Percentiles rank a stretch among this genome's conserved stretches.
phyloP scores from a whole-genome alignment of 2,329 filamentous ascomycete species.

The Penicillium corylophilum region DNA sequence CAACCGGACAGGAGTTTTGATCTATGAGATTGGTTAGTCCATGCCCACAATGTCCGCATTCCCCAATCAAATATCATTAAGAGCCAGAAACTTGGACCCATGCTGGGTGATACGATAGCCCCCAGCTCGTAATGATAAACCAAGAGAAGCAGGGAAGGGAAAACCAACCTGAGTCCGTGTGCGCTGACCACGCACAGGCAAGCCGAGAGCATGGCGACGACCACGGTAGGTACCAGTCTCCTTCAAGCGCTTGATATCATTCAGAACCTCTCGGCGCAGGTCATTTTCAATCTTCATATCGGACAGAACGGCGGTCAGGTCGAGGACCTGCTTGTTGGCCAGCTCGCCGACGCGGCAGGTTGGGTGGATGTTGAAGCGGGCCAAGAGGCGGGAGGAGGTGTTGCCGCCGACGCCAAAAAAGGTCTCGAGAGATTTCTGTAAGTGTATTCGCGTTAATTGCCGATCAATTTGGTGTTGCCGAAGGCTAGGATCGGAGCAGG shows the following conservation, averaged over 20 bases:
- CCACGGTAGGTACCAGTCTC: slow-evolving; percentile 91
- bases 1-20: slow-evolving; percentile 58
- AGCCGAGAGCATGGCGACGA: slow-evolving; percentile 83
- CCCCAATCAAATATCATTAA: background rate
- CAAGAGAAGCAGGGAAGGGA: background rate
- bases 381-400: slow-evolving; percentile 72
- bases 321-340: slow-evolving; percentile 71
- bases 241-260: slow-evolving; percentile 81
- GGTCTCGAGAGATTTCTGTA: slow-evolving; percentile 62
- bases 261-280: slow-evolving; percentile 69
- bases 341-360: slow-evolving; percentile 75
- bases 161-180: slow-evolving; percentile 70
- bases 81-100: background rate
- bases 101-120: background rate
- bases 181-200: slow-evolving; percentile 87
- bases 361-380: slow-evolving; percentile 84
- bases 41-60: background rate
- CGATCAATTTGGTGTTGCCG: slow-evolving; percentile 1
- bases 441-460: slow-evolving; percentile 6
- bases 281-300: slow-evolving; percentile 95
- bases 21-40: slow-evolving; percentile 43
- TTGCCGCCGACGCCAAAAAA: slow-evolving; percentile 84
- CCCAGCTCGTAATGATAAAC: background rate
- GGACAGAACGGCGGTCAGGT: slow-evolving; percentile 79
- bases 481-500: slow-evolving; percentile 1